Evolutionary conservation across 345 rosid species (phyloP).

Genomic region (Nasturtium officinale): DNA sequence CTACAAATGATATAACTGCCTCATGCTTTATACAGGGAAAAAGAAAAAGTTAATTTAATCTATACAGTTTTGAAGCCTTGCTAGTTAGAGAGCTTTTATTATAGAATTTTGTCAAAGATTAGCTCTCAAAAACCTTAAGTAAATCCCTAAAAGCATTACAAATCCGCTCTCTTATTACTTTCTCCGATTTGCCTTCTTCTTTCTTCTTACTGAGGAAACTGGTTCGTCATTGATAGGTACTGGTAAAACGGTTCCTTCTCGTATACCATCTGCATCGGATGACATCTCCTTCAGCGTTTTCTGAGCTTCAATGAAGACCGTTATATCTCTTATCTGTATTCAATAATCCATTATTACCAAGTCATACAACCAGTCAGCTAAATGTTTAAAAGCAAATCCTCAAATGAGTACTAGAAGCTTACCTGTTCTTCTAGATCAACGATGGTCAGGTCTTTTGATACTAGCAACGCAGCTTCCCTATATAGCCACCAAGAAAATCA

Average conservation of each 20-base stretch:
- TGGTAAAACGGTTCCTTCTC: conserved; percentile 69
- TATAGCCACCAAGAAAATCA: background rate
- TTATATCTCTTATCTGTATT: conserved; percentile 83
- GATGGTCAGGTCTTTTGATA: conserved; percentile 60
- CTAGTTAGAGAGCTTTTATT: background rate
- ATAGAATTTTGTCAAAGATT: background rate
- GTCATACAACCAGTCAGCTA: background rate
- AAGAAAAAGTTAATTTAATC: too few species aligned
- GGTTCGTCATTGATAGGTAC: conserved; percentile 60
- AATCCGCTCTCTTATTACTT: conserved; percentile 40
- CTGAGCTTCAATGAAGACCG: conserved; percentile 71
- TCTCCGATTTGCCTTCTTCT: conserved; percentile 54
- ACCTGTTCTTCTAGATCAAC: conserved; percentile 91
- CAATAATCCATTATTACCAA: background rate
- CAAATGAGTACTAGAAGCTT: background rate
- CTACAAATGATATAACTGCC: background rate
- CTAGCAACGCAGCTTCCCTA: conserved; percentile 46
- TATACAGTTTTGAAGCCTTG: too few species aligned
- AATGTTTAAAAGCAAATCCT: background rate
- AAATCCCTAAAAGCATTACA: conserved; percentile 15
- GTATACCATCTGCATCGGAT: conserved; percentile 57
- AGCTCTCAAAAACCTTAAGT: background rate
- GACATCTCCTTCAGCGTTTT: conserved; percentile 59
- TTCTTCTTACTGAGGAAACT: conserved; percentile 48
- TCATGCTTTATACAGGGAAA: background rate